Evolutionary conservation across 2,329 filamentous ascomycete species (phyloP), one percentile per base, ranked within the genome.

Genomic region (Neofusicoccum laricinum): DNA sequence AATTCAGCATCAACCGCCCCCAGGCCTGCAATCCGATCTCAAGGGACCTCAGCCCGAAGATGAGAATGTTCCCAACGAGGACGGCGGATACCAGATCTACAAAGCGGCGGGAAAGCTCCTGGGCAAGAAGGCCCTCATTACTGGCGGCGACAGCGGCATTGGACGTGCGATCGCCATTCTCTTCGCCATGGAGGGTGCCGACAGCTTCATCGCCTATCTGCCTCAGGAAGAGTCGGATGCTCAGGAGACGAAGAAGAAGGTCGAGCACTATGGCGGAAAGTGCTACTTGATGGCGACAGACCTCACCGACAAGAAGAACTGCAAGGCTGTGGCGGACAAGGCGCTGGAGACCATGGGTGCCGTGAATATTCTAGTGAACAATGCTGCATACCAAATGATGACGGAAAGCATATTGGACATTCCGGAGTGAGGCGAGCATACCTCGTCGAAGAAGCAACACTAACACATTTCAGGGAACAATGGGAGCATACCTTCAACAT

Each of bases 401-500:
- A 79, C 86, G 30, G 80, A 88, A 64, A 85, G 90, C 68, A 94
- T 94, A 75, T 80, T 81, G 48, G 89, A 93, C 49, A 78, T 95
- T 1, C 77, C 84, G 30, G 90, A 93, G 85, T 88, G 78, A 73
- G 84, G 43, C 12, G 38, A 34, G 25, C 58, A 30, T 4, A 45
- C 11, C 12, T 4, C 19, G 30, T 15, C 32, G 7, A 55, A 30
- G 21, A 45, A 32, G 11, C 19, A 10, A 15, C 40, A 46, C 58
- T 58, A 32, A 68, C 72, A 55, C 76, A 4, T 12, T 4, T 6
- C 36, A 88, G 86, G 71, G 89, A 92, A 4, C 91, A 95, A 79
- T 95, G 90, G 91, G 71, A 88, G 59, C 82, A 88, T 65, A 94
- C 90, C 0, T 94, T 96, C 78, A 83, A 92, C 76, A 91, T 88